Evolutionary conservation across 768 basidiomycete genomes (phyloP), one percentile per base, ranked within the genome.

Genomic region (Xanthoconium purpureum): DNA sequence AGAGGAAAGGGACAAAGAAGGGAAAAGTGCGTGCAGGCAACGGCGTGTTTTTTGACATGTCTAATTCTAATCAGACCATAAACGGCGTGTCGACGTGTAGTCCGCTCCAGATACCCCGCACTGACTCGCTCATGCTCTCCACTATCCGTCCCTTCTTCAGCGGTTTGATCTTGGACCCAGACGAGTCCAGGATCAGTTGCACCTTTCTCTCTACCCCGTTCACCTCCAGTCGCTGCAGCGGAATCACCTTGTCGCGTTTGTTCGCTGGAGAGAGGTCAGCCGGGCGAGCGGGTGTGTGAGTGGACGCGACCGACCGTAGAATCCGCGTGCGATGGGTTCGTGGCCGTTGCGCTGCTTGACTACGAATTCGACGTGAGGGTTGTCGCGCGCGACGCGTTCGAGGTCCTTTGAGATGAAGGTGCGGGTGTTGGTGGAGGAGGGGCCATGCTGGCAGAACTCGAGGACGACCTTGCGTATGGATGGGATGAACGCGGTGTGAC

Each of bases 81-180:
- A 79, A 82, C 17, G 88, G 85, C 54, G 85, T 81, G 64, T 85
- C 82, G 61, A 88, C 88, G 63, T 95, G 93, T 59, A 94, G 73
- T 18, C 92, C 91, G 68, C 87, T 89, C 92, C 91, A 94, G 60
- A 94, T 90, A 51, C 93, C 93, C 69, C 93, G 84, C 11, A 89
- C 79, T 17, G 90, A 81, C 74, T 91, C 89, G 48, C 87, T 85
- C 30, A 81, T 83, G 66, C 88, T 91, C 77, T 90, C 84, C 30
- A 96, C 87, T 17, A 81, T 78, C 56, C 83, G 73, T 1, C 67
- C 65, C 46, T 77, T 81, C 69, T 93, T 92, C 66, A 94, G 74
- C 14, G 86, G 78, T 68, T 84, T 85, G 55, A 95, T 93, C 73
- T 91, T 90, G 44, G 87, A 83, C 24, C 94, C 94, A 7, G 91